Evolutionary conservation across 345 rosid species (phyloP).

Genomic region (Sapria himalayana): DNA sequence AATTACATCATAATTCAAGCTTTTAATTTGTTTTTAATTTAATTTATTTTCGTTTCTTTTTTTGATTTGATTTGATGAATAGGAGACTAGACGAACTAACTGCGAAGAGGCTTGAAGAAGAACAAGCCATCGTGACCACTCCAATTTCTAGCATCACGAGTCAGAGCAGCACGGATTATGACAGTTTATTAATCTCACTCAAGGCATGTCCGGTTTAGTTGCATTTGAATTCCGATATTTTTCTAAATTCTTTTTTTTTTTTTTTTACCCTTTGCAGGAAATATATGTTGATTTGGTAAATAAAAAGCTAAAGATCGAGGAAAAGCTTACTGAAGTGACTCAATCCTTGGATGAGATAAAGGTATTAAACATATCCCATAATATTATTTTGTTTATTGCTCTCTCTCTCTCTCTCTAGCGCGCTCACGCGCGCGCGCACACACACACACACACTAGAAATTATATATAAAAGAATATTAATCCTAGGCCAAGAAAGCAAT

Average conservation of each 20-base stretch:
- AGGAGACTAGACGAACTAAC: conserved; percentile 24
- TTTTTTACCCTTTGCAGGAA: conserved; percentile 21
- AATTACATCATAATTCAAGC: too few species aligned
- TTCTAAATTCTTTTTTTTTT: not conserved
- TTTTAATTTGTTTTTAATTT: not conserved
- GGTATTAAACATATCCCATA: too few species aligned
- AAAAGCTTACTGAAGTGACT: conserved; percentile 30
- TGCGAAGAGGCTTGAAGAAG: conserved; percentile 30
- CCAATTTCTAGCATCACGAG: conserved; percentile 21
- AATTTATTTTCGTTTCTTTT: not conserved
- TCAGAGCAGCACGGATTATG: conserved; percentile 21
- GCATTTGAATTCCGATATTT: not conserved
- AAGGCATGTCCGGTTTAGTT: too few species aligned
- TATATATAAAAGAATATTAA: too few species aligned
- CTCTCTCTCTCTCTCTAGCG: too few species aligned
- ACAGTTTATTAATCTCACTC: conserved; percentile 17
- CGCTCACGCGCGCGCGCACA: too few species aligned
- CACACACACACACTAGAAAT: too few species aligned
- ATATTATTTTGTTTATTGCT: too few species aligned
- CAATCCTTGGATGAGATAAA: conserved; percentile 24
- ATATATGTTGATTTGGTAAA: conserved; percentile 28
- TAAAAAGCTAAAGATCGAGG: conserved; percentile 36
- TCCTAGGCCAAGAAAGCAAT: too few species aligned
- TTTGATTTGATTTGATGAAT: conserved; percentile 2
- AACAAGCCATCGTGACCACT: conserved; percentile 13